Conservation (phyloP, 1,139 yeast genomes). For the Blastobotrys proliferans region DNA sequence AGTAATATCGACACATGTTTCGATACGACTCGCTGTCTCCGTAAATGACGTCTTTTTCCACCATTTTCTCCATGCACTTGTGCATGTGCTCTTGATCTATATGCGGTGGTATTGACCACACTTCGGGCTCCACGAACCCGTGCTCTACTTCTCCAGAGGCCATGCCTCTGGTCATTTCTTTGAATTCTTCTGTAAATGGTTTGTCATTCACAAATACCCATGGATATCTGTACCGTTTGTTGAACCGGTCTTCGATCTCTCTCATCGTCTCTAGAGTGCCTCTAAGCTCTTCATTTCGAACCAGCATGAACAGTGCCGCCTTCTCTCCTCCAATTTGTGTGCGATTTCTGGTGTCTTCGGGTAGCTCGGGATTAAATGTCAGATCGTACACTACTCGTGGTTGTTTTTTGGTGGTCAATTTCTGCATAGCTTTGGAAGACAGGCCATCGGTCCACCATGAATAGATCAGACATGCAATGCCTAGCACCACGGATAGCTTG, state of each 20-base stretch:
- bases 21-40: slow-evolving; percentile 78
- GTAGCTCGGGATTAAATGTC: slow-evolving; percentile 26
- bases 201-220: slow-evolving; percentile 90
- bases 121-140: slow-evolving; percentile 57
- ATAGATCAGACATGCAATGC: background rate
- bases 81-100: slow-evolving; percentile 43
- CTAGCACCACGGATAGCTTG: background rate
- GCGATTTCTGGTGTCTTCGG: slow-evolving; percentile 27
- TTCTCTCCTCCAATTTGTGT: slow-evolving; percentile 47
- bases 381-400: slow-evolving; percentile 20
- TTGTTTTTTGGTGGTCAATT: background rate
- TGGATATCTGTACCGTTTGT: slow-evolving; percentile 53
- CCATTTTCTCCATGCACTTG: slow-evolving; percentile 51
- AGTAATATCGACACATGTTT: slow-evolving; percentile 77
- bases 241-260: slow-evolving; percentile 57
- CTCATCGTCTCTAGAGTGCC: slow-evolving; percentile 65
- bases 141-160: slow-evolving; percentile 77
- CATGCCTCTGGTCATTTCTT: slow-evolving; percentile 63
- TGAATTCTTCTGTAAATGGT: slow-evolving; percentile 67
- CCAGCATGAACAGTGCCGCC: slow-evolving; percentile 70
- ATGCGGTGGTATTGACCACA: slow-evolving; percentile 64
- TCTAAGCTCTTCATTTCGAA: slow-evolving; percentile 59
- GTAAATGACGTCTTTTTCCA: slow-evolving; percentile 61
- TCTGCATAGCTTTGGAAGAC: background rate
- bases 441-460: background rate